Base-by-base conservation (phyloP, 257 asterid genomes). In the Thymus quinquecostatus region DNA sequence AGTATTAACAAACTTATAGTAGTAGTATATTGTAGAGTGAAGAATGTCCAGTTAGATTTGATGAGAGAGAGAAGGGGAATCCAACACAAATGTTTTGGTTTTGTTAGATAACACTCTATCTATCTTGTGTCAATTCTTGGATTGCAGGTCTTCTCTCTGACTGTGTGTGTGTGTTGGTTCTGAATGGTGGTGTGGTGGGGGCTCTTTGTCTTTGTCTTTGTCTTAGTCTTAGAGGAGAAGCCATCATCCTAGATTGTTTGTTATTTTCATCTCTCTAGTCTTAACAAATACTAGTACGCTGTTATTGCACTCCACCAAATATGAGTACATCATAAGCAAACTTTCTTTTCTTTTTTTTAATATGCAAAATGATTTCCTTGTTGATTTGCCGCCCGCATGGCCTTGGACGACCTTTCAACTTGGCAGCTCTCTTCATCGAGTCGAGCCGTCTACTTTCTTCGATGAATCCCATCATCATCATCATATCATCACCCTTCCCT, bases 101-200 rank as follows among this genome's bases (percentile, higher is more conserved):
- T 36, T 62, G 64, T 44, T 67, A 51, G 71, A 77, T 48, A 43
- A 44, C 49, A 76, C 55, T 29, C 21, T 67, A 28, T 53, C 58
- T 66, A 67, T 44, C 21, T 21, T 21, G 21, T 54, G 73, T 71
- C 34, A 49, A 60, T 12, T 63, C 13, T 57, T 60, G 34, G 29
- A 68, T 68, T 67, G 47, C 3, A 58, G 4, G 7, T 44, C 9
- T 44, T 10, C 6, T n/a, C 36, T n/a, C 44, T n/a, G 13, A 28
- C 5, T 65, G 12, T 71, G 80, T 74, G 78, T 77, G 81, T 77
- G 72, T 70, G 88, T 75, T 77, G 67, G 80, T 75, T 77, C 57
- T 29, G 60, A 66, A 59, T 68, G 40, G 5, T 21, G 21, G 21
- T 21, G 4, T 34, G 82, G 91, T 84, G 82, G 81, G 81, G 92